Conservation (phyloP, 176 grass and related monocot species). For the Juncus inflexus region DNA sequence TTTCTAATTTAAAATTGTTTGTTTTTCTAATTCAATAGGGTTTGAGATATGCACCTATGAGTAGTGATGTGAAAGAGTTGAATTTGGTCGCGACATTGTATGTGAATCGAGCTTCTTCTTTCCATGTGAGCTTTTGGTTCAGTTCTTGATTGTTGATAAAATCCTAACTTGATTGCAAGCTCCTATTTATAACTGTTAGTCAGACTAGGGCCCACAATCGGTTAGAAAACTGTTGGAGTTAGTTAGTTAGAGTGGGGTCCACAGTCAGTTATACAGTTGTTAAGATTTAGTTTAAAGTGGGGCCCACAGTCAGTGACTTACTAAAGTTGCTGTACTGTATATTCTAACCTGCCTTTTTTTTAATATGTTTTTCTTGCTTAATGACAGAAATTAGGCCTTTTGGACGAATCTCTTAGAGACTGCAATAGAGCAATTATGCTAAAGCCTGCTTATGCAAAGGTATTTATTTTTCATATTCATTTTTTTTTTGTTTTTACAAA, state of each 20-base stretch:
- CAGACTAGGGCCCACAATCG: not conserved
- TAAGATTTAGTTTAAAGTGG: constrained; percentile 1
- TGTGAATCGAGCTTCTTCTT: constrained; percentile 76
- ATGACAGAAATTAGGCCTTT: constrained; percentile 67
- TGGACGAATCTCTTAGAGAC: constrained; percentile 70
- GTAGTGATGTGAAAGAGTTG: constrained; percentile 39
- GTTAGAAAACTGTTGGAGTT: not conserved
- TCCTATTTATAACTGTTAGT: not conserved
- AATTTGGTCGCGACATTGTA: constrained; percentile 61
- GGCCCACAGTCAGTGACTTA: constrained; percentile 2
- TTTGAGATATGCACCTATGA: constrained; percentile 44
- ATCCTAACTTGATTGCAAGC: not conserved
- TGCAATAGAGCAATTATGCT: constrained; percentile 67
- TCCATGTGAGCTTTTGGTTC: constrained; percentile 61
- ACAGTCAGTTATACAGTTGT: not conserved
- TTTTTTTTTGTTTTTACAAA: not conserved
- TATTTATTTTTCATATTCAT: too few relatives aligned
- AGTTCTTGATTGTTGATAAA: not conserved
- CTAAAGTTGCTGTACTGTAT: not conserved
- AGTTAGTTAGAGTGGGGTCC: constrained; percentile 1
- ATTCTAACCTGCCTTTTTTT: constrained; percentile 11
- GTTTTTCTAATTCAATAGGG: constrained; percentile 46
- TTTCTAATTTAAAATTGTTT: constrained; percentile 25
- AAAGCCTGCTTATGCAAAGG: constrained; percentile 67
- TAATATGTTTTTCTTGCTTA: constrained; percentile 25